Percentiles rank a stretch among this genome's conserved stretches.
These are phyloP conservation scores for Ogataea allantospora DNA, from an alignment of 805 yeast species.

Conservation along the genomic window DNA sequence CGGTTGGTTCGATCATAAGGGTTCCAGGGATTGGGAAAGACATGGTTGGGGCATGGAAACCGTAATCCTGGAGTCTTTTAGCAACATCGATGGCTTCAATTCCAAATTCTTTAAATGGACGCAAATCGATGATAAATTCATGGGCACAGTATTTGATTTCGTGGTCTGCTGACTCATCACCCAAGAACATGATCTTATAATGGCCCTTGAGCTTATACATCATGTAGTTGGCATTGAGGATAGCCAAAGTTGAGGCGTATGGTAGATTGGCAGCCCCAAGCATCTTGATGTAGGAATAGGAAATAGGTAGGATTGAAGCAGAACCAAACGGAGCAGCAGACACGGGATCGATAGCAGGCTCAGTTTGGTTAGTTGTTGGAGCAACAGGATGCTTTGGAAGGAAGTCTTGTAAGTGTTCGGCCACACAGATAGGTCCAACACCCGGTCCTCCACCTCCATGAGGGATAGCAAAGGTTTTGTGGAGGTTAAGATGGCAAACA, in stretches of 20 bases:
- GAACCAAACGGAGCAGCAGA: conserved; percentile 96
- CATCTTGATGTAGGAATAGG: conserved; percentile 93
- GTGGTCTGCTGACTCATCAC: conserved; percentile 31
- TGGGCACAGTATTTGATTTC: conserved; percentile 83
- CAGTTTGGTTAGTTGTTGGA: conserved; percentile 45
- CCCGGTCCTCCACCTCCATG: conserved; percentile 99
- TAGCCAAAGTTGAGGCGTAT: conserved; percentile 84
- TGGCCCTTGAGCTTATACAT: conserved; percentile 68
- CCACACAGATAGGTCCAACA: conserved; percentile 96
- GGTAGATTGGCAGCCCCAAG: conserved; percentile 86
- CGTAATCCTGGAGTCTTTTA: conserved; percentile 94
- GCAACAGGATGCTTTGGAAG: conserved; percentile 76
- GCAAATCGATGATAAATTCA: conserved; percentile 89
- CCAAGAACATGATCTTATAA: conserved; percentile 75
- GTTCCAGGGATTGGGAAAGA: conserved; percentile 99
- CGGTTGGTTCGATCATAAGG: conserved; percentile 97
- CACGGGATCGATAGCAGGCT: conserved; percentile 67
- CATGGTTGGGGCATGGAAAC: conserved; percentile 98
- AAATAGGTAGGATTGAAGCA: conserved; percentile 88
- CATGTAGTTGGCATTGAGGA: conserved; percentile 96
- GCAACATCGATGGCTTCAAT: conserved; percentile 96
- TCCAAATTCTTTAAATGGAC: conserved; percentile 77
- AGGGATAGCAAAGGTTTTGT: conserved; percentile 95
- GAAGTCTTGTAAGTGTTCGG: conserved; percentile 71
- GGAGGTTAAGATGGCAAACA: conserved; percentile 94